Percentiles rank a stretch among this genome's conserved stretches.
Conservation (phyloP, 2,329 filamentous ascomycete species). For the Ophiostoma populinum region DNA sequence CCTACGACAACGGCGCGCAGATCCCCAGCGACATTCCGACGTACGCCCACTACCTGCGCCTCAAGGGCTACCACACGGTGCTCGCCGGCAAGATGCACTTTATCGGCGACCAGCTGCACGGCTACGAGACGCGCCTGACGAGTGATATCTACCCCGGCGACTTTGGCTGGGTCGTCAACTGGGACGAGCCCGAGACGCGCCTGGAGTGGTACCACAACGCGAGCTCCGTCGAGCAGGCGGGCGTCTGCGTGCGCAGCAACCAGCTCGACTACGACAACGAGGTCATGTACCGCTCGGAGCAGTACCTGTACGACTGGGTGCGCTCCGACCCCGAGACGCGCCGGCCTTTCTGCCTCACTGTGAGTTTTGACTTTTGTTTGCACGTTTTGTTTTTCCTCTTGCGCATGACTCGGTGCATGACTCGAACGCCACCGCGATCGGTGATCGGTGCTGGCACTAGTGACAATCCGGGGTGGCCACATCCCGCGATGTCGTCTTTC, state of each 20-base stretch:
- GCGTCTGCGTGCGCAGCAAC: conserved; percentile 77
- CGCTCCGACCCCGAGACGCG: conserved; percentile 56
- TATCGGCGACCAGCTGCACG: conserved; percentile 83
- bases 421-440: too few species aligned
- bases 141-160: conserved; percentile 91
- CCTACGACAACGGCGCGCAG: conserved; percentile 80
- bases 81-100: conserved; percentile 97
- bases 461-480: too few species aligned
- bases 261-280: conserved; percentile 94
- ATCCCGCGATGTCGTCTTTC: too few species aligned
- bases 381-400: neutral
- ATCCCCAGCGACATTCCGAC: conserved; percentile 74
- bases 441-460: too few species aligned
- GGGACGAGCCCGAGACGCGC: conserved; percentile 74
- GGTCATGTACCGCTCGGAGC: conserved; percentile 78
- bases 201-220: conserved; percentile 96
- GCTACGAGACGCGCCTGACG: conserved; percentile 84
- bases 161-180: conserved; percentile 89
- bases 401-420: too few species aligned
- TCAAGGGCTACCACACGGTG: conserved; percentile 74
- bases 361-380: conserved; percentile 16
- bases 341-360: conserved; percentile 71
- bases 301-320: conserved; percentile 82
- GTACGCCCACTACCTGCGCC: conserved; percentile 79
- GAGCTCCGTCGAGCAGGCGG: conserved; percentile 80